Percentiles rank a stretch among this genome's conserved stretches.
phyloP scores from a whole-genome alignment of 1,284 basidiomycete species.

The Marasmius tenuissimus region DNA sequence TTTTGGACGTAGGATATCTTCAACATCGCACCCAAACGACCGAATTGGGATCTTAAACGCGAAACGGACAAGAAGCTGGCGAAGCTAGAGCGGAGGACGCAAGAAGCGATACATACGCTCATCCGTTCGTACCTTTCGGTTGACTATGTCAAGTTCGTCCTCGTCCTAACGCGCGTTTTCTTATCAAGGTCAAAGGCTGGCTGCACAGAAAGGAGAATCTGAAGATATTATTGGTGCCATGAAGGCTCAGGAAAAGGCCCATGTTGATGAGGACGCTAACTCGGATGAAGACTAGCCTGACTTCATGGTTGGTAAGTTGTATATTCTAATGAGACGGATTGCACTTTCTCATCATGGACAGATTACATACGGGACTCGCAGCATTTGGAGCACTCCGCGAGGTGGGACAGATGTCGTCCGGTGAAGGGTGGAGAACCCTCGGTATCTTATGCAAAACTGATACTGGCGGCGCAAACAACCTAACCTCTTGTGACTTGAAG shows the following conservation, averaged over 20 bases:
- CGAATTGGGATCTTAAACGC: constrained; percentile 97
- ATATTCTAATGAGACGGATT: background rate
- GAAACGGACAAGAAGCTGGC: constrained; percentile 89
- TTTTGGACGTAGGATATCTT: constrained; percentile 91
- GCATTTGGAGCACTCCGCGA: background rate
- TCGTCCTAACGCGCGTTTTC: constrained; percentile 7
- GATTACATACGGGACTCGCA: background rate
- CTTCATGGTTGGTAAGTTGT: background rate
- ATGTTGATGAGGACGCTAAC: constrained; percentile 44
- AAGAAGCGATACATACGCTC: constrained; percentile 88
- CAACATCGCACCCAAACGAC: constrained; percentile 94
- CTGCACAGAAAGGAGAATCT: constrained; percentile 72
- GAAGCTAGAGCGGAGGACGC: constrained; percentile 88
- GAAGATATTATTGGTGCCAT: constrained; percentile 79
- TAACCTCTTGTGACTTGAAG: too few relatives aligned
- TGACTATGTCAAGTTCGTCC: constrained; percentile 22
- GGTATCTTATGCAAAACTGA: too few relatives aligned
- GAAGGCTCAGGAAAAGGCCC: constrained; percentile 63
- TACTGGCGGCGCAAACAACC: too few relatives aligned
- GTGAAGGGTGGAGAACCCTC: too few relatives aligned
- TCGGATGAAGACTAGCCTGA: constrained; percentile 45
- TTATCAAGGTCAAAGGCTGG: constrained; percentile 67
- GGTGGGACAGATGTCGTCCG: too few relatives aligned
- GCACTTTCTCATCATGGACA: background rate
- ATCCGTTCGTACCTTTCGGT: constrained; percentile 68